Evolutionary conservation across 192 early-diverging fungal species (phyloP).

Genomic region (Coemansia sp.): DNA sequence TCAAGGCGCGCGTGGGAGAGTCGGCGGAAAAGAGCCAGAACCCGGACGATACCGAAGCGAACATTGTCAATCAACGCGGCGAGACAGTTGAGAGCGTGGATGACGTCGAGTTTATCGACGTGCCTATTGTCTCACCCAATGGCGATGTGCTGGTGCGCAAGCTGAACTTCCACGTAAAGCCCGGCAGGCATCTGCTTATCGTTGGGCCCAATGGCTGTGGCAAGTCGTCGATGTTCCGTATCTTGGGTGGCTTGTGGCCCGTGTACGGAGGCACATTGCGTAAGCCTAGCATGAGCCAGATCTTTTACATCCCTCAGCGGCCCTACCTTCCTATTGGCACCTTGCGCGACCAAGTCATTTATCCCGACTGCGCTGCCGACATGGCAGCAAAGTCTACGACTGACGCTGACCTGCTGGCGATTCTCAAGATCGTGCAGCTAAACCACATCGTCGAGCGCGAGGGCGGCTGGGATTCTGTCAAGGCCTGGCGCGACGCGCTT

Average conservation of each 20-base stretch:
- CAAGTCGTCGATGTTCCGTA: conserved; percentile 94
- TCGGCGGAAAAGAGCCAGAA: conserved; percentile 21
- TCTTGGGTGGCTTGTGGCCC: conserved; percentile 96
- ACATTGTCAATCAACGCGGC: conserved; percentile 66
- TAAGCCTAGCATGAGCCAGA: conserved; percentile 77
- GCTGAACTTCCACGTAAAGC: conserved; percentile 85
- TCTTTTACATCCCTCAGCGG: conserved; percentile 98
- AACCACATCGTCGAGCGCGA: conserved; percentile 83
- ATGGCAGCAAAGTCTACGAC: conserved; percentile 72
- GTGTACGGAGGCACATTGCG: conserved; percentile 83
- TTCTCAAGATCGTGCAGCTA: conserved; percentile 86
- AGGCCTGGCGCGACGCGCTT: conserved; percentile 90
- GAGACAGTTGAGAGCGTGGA: conserved; percentile 66
- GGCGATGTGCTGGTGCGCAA: conserved; percentile 90
- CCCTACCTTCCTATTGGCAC: conserved; percentile 96
- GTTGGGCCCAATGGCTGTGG: conserved; percentile 96
- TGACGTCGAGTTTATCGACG: conserved; percentile 85
- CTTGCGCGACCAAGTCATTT: conserved; percentile 96
- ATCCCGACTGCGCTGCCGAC: conserved; percentile 85
- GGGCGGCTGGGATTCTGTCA: conserved; percentile 88
- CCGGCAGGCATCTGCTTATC: conserved; percentile 91
- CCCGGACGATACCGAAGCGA: conserved; percentile 9
- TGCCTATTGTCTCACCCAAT: conserved; percentile 94
- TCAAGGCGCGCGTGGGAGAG: conserved; percentile 64
- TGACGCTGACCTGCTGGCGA: conserved; percentile 77